Evolutionary conservation across 2,329 filamentous ascomycete species (phyloP).

Genomic region (Venturia carpophila): DNA sequence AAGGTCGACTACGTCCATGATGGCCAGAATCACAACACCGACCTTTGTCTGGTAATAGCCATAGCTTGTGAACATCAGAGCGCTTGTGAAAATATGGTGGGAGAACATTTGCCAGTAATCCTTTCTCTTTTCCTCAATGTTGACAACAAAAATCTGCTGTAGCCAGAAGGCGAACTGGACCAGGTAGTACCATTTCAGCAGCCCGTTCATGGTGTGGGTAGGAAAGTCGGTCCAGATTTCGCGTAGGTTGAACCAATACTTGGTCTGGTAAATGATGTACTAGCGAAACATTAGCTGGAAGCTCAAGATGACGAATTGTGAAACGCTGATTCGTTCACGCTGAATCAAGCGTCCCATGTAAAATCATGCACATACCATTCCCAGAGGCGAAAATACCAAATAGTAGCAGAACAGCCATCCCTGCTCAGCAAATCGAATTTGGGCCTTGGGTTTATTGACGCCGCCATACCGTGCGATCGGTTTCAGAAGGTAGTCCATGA

Average conservation of each 20-base stretch:
- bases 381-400: slow-evolving; percentile 69
- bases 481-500: slow-evolving; percentile 79
- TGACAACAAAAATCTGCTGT: slow-evolving; percentile 87
- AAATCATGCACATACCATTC: slow-evolving; percentile 53
- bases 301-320: background rate
- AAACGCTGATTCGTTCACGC: background rate
- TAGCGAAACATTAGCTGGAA: slow-evolving; percentile 31
- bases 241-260: slow-evolving; percentile 68
- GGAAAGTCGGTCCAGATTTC: slow-evolving; percentile 85
- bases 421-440: slow-evolving; percentile 86
- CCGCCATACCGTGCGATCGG: slow-evolving; percentile 68
- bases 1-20: slow-evolving; percentile 92
- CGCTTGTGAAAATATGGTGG: slow-evolving; percentile 85
- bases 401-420: slow-evolving; percentile 87
- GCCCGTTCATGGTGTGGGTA: slow-evolving; percentile 60
- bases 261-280: slow-evolving; percentile 73
- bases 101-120: slow-evolving; percentile 95
- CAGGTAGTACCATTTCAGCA: slow-evolving; percentile 84
- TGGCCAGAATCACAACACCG: slow-evolving; percentile 76
- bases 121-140: slow-evolving; percentile 90
- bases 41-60: slow-evolving; percentile 80
- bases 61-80: slow-evolving; percentile 74
- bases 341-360: slow-evolving; percentile 18
- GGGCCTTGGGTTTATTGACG: slow-evolving; percentile 65
- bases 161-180: slow-evolving; percentile 88